Percentiles rank a stretch among this genome's conserved stretches.
phyloP scores from a whole-genome alignment of 108 stramenopile genomes.

The Pseudonitzschia multiseries region DNA sequence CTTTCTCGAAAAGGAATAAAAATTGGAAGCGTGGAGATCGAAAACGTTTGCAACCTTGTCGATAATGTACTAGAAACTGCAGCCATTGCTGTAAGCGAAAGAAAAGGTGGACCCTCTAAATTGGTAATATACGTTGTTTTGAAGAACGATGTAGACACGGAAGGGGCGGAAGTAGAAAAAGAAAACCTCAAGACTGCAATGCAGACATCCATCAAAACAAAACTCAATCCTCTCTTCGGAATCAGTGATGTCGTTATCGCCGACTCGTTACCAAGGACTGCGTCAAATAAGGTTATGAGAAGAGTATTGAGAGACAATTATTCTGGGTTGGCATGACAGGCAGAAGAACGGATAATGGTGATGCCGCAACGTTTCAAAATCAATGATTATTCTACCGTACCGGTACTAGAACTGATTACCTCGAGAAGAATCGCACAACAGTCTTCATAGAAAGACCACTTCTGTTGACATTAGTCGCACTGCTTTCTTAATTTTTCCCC shows the following conservation, averaged over 20 bases:
- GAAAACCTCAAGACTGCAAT: conserved; percentile 19
- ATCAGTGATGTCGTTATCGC: conserved; percentile 32
- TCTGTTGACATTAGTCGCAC: no score
- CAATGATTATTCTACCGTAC: no score
- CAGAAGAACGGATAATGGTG: not conserved
- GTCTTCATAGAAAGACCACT: no score
- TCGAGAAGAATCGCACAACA: no score
- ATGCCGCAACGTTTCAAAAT: no score
- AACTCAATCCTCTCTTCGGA: conserved; percentile 42
- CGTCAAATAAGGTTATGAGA: conserved; percentile 44
- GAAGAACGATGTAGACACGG: not conserved
- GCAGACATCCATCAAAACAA: conserved; percentile 34
- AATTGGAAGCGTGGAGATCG: conserved; percentile 41
- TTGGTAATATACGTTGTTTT: conserved; percentile 37
- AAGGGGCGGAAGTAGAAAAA: conserved; percentile 7
- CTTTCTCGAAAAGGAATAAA: conserved; percentile 23
- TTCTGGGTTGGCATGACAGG: not conserved
- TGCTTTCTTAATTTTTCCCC: no score
- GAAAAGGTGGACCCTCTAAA: conserved; percentile 33
- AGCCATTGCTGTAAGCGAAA: conserved; percentile 38
- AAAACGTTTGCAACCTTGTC: conserved; percentile 37
- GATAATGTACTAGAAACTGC: conserved; percentile 36
- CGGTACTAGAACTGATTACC: no score
- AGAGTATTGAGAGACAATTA: conserved; percentile 32
- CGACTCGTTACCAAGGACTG: conserved; percentile 29